Base-by-base conservation (phyloP, 441 rosid genomes). In the Gossypium schwendimanii region DNA sequence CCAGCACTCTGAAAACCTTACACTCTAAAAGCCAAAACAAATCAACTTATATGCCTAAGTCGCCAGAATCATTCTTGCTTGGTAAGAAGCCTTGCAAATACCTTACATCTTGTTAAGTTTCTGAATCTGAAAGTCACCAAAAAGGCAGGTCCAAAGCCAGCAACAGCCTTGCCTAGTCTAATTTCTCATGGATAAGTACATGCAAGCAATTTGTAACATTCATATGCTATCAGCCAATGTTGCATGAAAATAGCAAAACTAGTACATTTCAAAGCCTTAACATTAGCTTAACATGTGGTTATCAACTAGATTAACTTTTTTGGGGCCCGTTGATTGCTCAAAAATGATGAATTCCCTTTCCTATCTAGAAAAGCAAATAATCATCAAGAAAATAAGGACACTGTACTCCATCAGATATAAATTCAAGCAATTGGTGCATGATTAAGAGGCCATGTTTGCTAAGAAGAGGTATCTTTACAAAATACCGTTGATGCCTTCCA, bases 401-500 rank as follows among this genome's bases (percentile, higher is more conserved):
- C 24, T 14, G 18, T 52, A n/a, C 28, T 41, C 66, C 49, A 63
- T 55, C 14, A 44, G 39, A 44, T 17, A 10, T 8, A 39, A 39
- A 39, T 39, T 39, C 44, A 39, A 39, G 44, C 44, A 8, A 8
- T 8, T 39, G 44, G 11, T 39, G 44, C 44, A 39, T 8, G 41
- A 21, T 24, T 47, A 67, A 50, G 63, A 73, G 53, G 58, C 12
- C 11, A 58, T 6, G 52, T 76, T 72, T 44, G 7, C 68, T 41
- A 58, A 59, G 70, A 58, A 66, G 66, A 72, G 20, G 55, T 44
- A 24, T 54, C 7, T 50, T 55, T 36, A 61, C 5, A 59, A 62
- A 78, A 73, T 84, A 96, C 99, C 99, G 64, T 89, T 96, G 76
- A 96, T 58, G 76, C 99, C 99, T 77, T 96, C 97, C 99, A 96